Base-by-base conservation (phyloP, 2,329 filamentous ascomycete genomes). In the Claviceps sp. region DNA sequence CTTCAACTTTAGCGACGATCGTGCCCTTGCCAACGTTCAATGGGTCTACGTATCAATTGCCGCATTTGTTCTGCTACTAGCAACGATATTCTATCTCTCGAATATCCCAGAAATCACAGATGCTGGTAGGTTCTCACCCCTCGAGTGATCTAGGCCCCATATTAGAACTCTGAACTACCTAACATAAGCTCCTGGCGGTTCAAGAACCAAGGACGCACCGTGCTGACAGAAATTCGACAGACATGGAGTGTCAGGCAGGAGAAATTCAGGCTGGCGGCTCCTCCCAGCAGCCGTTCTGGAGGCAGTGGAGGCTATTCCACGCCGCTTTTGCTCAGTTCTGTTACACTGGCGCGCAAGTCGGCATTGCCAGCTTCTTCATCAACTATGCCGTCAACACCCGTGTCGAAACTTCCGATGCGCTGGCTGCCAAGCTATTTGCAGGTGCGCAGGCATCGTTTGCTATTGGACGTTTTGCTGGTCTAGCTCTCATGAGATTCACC, bases 1-100 rank as follows among this genome's bases (percentile, higher is more conserved):
- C 68, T 89, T 89, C 69, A 77, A 75, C 52, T 76, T 79, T 47
- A 72, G 75, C 52, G 75, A 78, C 50, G 70, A 76, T 10, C 65
- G 68, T 3, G 78, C 80, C 1, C 71, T 88, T 2, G 73, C 74
- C 57, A 81, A 82, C 52, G 85, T 89, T 1, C 84, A 89, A 65
- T 89, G 82, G 80, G 82, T 87, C 0, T 89, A 89, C 58, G 75
- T 87, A 4, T 78, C 81, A 47, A 86, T 89, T 54, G 84, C 82
- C 3, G 71, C 77, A 61, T 89, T 89, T 56, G 85, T 89, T 37
- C 80, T 81, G 57, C 60, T 80, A 2, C 73, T 89, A 2, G 84
- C 82, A 2, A 64, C 73, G 5, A 69, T 83, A n/a, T 86, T 88
- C 64, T 84, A 80, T 67, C 63, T 87, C 42, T 78, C 80, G 8